Evolutionary conservation across 441 rosid species (phyloP).

Genomic region (Erysimum cheiri): DNA sequence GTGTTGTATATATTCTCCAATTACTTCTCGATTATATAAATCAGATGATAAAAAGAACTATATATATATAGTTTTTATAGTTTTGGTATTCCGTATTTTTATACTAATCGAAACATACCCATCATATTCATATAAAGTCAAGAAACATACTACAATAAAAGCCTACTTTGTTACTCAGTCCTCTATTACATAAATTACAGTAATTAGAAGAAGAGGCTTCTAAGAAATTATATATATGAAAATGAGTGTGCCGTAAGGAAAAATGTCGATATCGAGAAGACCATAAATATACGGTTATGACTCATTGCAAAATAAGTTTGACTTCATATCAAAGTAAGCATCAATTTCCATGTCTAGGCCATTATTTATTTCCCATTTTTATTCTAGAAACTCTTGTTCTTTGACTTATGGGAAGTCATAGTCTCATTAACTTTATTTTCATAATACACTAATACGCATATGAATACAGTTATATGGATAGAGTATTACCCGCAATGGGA

Average conservation of each 20-base stretch:
- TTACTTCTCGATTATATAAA: too few species aligned
- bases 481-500: not conserved
- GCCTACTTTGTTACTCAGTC: not conserved
- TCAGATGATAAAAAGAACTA: too few species aligned
- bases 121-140: not conserved
- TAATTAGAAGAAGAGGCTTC: conserved; percentile 28
- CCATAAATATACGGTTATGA: conserved; percentile 27
- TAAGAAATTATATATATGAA: conserved; percentile 10
- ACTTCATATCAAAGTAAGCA: conserved; percentile 35
- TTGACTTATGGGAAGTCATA: conserved; percentile 32
- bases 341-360: conserved; percentile 34
- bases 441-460: not conserved
- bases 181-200: not conserved
- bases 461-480: conserved; percentile 1
- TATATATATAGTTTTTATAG: too few species aligned
- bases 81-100: not conserved
- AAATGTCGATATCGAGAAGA: conserved; percentile 40
- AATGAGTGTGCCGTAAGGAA: conserved; percentile 30
- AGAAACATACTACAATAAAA: not conserved
- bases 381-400: conserved; percentile 44
- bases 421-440: not conserved
- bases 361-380: conserved; percentile 23
- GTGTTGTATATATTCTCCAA: too few species aligned
- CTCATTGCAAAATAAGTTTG: conserved; percentile 39
- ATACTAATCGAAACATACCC: not conserved